Conservation (phyloP, 768 basidiomycete genomes). For the Macrolepiota dolichaula region DNA sequence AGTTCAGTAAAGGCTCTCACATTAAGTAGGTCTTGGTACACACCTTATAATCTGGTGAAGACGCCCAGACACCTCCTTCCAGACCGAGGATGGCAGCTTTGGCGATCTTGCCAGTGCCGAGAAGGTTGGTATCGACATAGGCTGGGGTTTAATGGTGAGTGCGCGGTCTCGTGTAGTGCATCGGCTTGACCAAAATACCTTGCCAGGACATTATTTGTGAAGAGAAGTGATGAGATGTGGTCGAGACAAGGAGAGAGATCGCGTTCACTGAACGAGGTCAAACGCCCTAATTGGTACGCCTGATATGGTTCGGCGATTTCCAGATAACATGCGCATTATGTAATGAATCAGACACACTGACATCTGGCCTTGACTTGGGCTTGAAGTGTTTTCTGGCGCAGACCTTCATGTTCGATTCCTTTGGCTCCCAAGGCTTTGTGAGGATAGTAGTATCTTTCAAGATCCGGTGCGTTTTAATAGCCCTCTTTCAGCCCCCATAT, state of each 20-base stretch:
- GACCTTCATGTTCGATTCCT: not conserved
- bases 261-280: constrained; percentile 4
- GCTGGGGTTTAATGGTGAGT: constrained; percentile 36
- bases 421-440: not conserved
- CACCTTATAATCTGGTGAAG: constrained; percentile 55
- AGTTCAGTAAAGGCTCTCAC: not conserved
- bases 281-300: not conserved
- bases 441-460: not conserved
- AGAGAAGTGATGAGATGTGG: constrained; percentile 2
- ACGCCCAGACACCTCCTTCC: constrained; percentile 77
- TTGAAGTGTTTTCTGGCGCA: too few species aligned
- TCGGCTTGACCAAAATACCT: constrained; percentile 32
- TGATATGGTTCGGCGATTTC: constrained; percentile 8
- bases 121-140: constrained; percentile 79
- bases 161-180: not conserved
- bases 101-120: constrained; percentile 69
- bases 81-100: constrained; percentile 77
- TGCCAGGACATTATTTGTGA: constrained; percentile 64
- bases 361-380: not conserved
- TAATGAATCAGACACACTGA: not conserved
- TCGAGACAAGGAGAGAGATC: constrained; percentile 11
- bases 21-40: constrained; percentile 19
- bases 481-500: not conserved
- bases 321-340: constrained; percentile 9
- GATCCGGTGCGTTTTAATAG: not conserved